Evolutionary conservation across 495 filamentous ascomycete species (phyloP), one percentile per base, ranked within the genome.

Genomic region (Aspergillus panamensis): DNA sequence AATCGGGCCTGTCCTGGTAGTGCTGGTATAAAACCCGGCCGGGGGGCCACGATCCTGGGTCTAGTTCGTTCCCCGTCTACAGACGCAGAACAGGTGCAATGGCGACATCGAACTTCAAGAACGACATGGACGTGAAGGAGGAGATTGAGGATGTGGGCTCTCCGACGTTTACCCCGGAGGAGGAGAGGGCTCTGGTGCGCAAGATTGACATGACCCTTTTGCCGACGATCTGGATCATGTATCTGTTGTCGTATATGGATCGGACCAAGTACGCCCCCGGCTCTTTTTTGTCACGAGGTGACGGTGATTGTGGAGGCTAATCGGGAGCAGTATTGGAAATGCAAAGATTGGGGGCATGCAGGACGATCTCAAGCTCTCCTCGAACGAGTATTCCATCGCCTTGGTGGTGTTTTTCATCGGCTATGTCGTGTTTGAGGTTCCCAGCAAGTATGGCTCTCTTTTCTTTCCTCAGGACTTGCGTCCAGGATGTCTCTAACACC

Each of bases 141-240:
- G 25, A 25, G 5, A 25, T 25, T 25, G 25, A 25, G 25, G 25
- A 25, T 25, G 25, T 25, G 25, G 25, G 5, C 2, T 2, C 25
- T 25, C 25, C 25, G 25, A 25, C 25, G 25, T 25, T 25, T 25
- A 25, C 25, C 2, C 35, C 35, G 6, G 62, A 65, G 35, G 66
- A 66, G 45, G 66, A 70, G 53, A 63, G 63, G 30, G 62, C 58
- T 3, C 62, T 82, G 16, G 73, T 81, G 25, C 69, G 63, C 44
- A 82, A 81, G 66, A 67, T 82, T 13, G 80, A 81, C 58, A 53
- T 66, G 37, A 77, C 65, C 42, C 72, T 82, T 33, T 70, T 82
- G 70, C 76, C 76, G 35, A 71, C 69, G 6, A 66, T 80, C 30
- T 81, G 76, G 67, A 42, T 73, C 37, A 79, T 80, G 76, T 81